Percentiles rank a stretch among this genome's conserved stretches.
phyloP scores from a whole-genome alignment of 1,284 basidiomycete genomes.

The Hemileia vastatrix region DNA sequence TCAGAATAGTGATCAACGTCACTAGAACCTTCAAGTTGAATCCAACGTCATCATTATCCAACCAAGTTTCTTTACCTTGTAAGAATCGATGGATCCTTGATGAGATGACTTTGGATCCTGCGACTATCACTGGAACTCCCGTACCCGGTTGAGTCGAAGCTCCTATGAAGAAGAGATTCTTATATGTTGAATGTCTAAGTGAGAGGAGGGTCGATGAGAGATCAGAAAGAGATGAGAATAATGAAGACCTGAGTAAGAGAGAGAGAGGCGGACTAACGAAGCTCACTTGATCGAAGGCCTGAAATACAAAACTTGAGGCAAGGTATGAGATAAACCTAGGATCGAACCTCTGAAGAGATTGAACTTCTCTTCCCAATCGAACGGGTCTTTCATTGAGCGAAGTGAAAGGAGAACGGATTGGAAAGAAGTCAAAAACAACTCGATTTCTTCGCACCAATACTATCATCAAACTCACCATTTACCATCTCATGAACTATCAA shows the following conservation, averaged over 20 bases:
- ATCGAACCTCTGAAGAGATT: conserved; percentile 46
- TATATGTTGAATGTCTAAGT: conserved; percentile 26
- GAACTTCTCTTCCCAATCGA: conserved; percentile 46
- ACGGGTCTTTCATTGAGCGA: conserved; percentile 21
- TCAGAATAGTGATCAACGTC: background rate
- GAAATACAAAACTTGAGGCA: conserved; percentile 43
- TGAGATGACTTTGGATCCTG: conserved; percentile 30
- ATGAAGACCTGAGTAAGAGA: background rate
- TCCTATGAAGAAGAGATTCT: conserved; percentile 46
- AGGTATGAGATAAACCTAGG: conserved; percentile 44
- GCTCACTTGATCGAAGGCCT: conserved; percentile 40
- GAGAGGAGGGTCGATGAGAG: background rate
- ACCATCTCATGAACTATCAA: too few relatives aligned
- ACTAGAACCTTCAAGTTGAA: background rate
- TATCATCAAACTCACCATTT: conserved; percentile 5
- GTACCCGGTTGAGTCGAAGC: conserved; percentile 46
- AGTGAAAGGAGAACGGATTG: background rate
- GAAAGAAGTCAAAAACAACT: conserved; percentile 24
- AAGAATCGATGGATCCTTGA: conserved; percentile 28
- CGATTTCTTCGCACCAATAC: conserved; percentile 11
- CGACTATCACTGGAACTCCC: conserved; percentile 34
- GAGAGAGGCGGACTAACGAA: conserved; percentile 15
- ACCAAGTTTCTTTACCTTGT: background rate
- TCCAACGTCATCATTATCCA: background rate
- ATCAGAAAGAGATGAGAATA: background rate